These are phyloP conservation scores for Exutisphaerella laricina DNA, from an alignment of 2,329 filamentous ascomycete genomes.

Conservation along the genomic window DNA sequence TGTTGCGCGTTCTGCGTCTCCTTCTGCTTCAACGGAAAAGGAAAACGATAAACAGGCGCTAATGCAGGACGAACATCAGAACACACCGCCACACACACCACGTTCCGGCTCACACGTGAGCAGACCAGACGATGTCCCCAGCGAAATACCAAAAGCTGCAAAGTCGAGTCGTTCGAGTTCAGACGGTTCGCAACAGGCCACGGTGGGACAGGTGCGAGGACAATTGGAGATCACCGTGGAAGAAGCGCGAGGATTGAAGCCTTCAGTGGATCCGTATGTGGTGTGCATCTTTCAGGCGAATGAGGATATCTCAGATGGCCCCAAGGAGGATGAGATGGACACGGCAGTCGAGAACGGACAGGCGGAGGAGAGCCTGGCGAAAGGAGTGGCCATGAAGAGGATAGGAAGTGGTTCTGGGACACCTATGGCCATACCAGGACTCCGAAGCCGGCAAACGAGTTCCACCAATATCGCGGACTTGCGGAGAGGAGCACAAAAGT, in stretches of 20 bases:
- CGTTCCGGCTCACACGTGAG: conserved; percentile 71
- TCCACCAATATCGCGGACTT: conserved; percentile 75
- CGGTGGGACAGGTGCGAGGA: conserved; percentile 69
- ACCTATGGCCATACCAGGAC: conserved; percentile 81
- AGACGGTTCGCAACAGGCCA: conserved; percentile 39
- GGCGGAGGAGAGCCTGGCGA: conserved; percentile 53
- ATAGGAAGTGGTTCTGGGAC: conserved; percentile 74
- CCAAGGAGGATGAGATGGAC: conserved; percentile 55
- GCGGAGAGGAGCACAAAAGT: conserved; percentile 40
- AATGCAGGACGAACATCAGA: conserved; percentile 79
- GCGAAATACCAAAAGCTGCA: conserved; percentile 29
- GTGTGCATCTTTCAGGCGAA: conserved; percentile 96
- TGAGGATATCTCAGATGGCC: conserved; percentile 88
- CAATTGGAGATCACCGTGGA: conserved; percentile 85
- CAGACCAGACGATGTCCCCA: conserved; percentile 31
- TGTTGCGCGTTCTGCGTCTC: conserved; percentile 42
- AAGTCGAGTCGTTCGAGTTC: conserved; percentile 34
- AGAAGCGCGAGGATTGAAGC: conserved; percentile 75
- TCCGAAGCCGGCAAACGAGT: conserved; percentile 94
- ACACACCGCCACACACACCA: conserved; percentile 83
- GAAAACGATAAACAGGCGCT: conserved; percentile 61
- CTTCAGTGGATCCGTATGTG: conserved; percentile 84
- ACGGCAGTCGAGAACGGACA: conserved; percentile 25
- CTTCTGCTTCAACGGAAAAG: conserved; percentile 57
- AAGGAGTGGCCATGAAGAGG: conserved; percentile 46